phyloP scores from a whole-genome alignment of 371 early-diverging fungal genomes.

The Syncephalastrum racemosum region DNA sequence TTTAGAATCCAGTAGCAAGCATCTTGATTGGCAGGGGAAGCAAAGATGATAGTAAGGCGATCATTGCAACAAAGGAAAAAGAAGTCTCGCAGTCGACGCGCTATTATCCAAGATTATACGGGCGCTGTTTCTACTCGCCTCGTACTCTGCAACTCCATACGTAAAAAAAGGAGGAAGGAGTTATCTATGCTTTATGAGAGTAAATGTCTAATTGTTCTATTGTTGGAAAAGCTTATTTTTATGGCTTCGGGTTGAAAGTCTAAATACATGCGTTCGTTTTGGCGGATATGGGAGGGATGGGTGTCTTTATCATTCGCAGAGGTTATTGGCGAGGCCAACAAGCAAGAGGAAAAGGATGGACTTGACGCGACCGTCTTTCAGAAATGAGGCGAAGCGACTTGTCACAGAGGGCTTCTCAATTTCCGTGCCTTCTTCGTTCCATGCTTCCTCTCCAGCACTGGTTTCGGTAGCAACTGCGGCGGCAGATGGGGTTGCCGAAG shows the following conservation, averaged over 20 bases:
- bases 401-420: neutral
- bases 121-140: no score
- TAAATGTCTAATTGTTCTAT: neutral
- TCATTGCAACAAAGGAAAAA: no score
- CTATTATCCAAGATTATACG: no score
- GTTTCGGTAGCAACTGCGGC: constrained; percentile 2
- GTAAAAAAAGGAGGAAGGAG: no score
- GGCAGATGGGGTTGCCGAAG: constrained; percentile 1
- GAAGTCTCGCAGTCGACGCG: no score
- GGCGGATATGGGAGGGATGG: neutral
- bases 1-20: no score
- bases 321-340: constrained; percentile 19
- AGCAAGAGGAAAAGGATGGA: constrained; percentile 13
- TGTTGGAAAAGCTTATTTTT: constrained; percentile 5
- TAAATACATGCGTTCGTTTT: neutral
- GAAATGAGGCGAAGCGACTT: neutral
- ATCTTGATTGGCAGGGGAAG: no score
- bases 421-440: constrained; percentile 13
- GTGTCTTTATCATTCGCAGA: constrained; percentile 16
- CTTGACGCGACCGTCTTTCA: constrained; percentile 20
- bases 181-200: neutral
- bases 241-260: neutral
- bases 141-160: no score
- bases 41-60: no score
- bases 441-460: constrained; percentile 3